Evolutionary conservation across 169 alveolate species (phyloP).

Genomic region (Plasmodium sp.): DNA sequence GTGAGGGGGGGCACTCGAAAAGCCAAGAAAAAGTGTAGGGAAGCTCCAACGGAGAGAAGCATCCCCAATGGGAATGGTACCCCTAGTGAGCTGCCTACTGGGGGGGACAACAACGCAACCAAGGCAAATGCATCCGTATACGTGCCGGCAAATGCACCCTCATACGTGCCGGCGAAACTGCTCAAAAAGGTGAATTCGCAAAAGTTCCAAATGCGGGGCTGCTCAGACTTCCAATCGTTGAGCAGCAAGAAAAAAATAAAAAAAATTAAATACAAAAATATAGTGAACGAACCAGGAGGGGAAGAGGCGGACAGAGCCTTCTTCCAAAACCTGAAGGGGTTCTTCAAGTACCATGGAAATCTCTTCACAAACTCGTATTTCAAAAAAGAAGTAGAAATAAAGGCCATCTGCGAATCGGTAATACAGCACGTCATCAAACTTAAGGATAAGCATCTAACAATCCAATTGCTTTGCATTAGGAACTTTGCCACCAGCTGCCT

Average conservation of each 20-base stretch:
- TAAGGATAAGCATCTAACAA: background rate
- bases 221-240: background rate
- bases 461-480: conserved; percentile 30
- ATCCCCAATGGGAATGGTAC: background rate
- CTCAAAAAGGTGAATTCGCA: background rate
- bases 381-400: conserved; percentile 37
- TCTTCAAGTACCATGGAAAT: conserved; percentile 48
- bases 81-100: background rate
- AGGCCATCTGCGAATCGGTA: conserved; percentile 6
- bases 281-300: conserved; percentile 10
- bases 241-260: conserved; percentile 8
- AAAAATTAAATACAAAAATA: conserved; percentile 25
- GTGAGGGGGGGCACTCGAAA: background rate
- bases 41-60: background rate
- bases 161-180: background rate
- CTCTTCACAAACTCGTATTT: conserved; percentile 25
- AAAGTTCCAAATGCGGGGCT: background rate
- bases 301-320: conserved; percentile 9
- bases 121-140: background rate
- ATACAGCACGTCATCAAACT: background rate
- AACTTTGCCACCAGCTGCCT: conserved; percentile 44
- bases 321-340: conserved; percentile 35
- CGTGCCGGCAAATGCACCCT: background rate
- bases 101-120: background rate
- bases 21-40: background rate